These are phyloP conservation scores for Alternaria sp. DNA, from an alignment of 2,329 filamentous ascomycete genomes.

Conservation along the genomic window DNA sequence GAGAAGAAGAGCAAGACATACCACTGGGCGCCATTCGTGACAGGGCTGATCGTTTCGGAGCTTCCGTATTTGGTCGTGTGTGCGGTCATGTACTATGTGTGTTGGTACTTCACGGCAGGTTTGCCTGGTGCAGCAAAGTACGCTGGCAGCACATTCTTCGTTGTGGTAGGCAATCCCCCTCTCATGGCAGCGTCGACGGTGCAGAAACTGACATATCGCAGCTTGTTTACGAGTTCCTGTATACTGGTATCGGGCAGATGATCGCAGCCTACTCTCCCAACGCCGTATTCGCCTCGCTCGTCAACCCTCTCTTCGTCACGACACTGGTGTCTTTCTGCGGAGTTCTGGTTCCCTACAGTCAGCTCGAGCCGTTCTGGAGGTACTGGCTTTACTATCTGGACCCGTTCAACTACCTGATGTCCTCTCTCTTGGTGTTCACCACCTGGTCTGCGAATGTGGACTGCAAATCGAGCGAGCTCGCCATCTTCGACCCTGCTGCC, in stretches of 20 bases:
- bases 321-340: slow-evolving; percentile 27
- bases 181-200: background rate
- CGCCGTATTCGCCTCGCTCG: slow-evolving; percentile 60
- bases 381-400: slow-evolving; percentile 48
- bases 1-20: slow-evolving; percentile 70
- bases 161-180: slow-evolving; percentile 22
- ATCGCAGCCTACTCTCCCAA: slow-evolving; percentile 52
- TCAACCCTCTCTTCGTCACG: slow-evolving; percentile 20
- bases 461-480: slow-evolving; percentile 43
- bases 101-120: slow-evolving; percentile 65
- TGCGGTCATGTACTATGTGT: slow-evolving; percentile 66
- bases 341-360: slow-evolving; percentile 67
- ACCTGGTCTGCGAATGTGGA: slow-evolving; percentile 48
- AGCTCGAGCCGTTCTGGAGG: slow-evolving; percentile 72
- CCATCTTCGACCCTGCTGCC: slow-evolving; percentile 55
- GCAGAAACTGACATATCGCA: slow-evolving; percentile 59
- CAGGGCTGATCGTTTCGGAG: slow-evolving; percentile 72
- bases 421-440: slow-evolving; percentile 47
- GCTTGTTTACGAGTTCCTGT: slow-evolving; percentile 61
- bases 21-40: slow-evolving; percentile 73
- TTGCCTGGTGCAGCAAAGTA: slow-evolving; percentile 48
- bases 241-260: slow-evolving; percentile 60
- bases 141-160: slow-evolving; percentile 57
- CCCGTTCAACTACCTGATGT: slow-evolving; percentile 51
- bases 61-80: slow-evolving; percentile 68